Evolutionary conservation across 2,329 filamentous ascomycete genomes (phyloP).

Genomic region (Colletotrichum siamense): DNA sequence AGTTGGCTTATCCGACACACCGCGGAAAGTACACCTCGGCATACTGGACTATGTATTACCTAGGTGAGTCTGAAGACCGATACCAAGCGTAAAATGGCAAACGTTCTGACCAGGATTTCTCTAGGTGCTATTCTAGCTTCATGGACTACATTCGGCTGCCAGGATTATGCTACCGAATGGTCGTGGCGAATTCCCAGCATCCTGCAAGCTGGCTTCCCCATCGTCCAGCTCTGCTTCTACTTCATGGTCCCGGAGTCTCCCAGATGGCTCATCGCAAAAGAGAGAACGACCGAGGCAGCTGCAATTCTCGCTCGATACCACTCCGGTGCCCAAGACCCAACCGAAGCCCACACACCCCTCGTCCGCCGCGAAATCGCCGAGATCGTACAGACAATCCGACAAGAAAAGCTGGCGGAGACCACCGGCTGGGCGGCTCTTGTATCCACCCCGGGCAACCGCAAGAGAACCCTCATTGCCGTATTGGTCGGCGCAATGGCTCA

Average conservation of each 20-base stretch:
- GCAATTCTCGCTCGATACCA: slow-evolving; percentile 55
- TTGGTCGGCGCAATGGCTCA: slow-evolving; percentile 23
- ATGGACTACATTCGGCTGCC: slow-evolving; percentile 21
- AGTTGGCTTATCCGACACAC: slow-evolving; percentile 39
- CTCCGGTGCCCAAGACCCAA: slow-evolving; percentile 35
- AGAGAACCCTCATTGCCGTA: slow-evolving; percentile 2
- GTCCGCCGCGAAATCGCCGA: slow-evolving; percentile 5
- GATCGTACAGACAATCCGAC: slow-evolving; percentile 11
- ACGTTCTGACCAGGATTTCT: not conserved
- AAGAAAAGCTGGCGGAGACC: slow-evolving; percentile 8
- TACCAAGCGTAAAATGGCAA: too few relatives aligned
- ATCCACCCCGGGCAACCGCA: slow-evolving; percentile 21
- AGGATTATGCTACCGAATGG: slow-evolving; percentile 4
- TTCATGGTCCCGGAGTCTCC: slow-evolving; percentile 54
- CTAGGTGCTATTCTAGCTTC: slow-evolving; percentile 22
- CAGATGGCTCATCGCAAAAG: slow-evolving; percentile 52
- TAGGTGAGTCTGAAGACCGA: not conserved
- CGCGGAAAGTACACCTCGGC: slow-evolving; percentile 36
- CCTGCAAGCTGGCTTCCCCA: slow-evolving; percentile 3
- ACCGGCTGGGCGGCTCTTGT: slow-evolving; percentile 24
- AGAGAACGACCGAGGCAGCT: slow-evolving; percentile 54
- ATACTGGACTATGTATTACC: slow-evolving; percentile 40
- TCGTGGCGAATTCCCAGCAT: slow-evolving; percentile 9
- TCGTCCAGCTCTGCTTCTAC: slow-evolving; percentile 5
- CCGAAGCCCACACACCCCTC: slow-evolving; percentile 34